phyloP scores from a whole-genome alignment of 2,329 filamentous ascomycete species.

The Ilyonectria sp. region DNA sequence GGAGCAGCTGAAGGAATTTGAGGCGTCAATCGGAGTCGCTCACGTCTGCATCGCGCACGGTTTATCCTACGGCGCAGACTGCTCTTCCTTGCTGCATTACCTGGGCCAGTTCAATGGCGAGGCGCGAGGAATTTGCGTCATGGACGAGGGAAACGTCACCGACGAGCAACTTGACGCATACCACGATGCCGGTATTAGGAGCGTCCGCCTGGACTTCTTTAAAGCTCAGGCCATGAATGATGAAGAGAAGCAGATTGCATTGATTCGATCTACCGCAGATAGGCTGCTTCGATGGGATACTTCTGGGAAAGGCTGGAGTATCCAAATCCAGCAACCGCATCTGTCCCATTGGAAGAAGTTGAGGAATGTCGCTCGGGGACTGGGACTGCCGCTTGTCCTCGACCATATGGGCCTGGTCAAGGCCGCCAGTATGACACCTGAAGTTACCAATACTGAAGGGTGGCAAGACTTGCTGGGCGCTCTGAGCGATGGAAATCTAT shows the following conservation, averaged over 20 bases:
- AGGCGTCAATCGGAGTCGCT: slow-evolving; percentile 24
- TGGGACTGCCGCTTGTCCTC: slow-evolving; percentile 17
- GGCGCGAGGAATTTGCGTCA: slow-evolving; percentile 25
- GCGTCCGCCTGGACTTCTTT: slow-evolving; percentile 27
- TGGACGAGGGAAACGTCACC: slow-evolving; percentile 25
- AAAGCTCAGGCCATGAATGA: slow-evolving; percentile 25
- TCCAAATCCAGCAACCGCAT: slow-evolving; percentile 25
- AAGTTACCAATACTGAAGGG: slow-evolving; percentile 4
- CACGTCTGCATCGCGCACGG: slow-evolving; percentile 29
- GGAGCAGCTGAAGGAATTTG: slow-evolving; percentile 20
- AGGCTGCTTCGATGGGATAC: slow-evolving; percentile 15
- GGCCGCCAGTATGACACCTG: slow-evolving; percentile 19
- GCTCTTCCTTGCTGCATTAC: slow-evolving; percentile 25
- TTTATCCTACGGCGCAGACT: slow-evolving; percentile 22
- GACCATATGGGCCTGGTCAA: slow-evolving; percentile 31
- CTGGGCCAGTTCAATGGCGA: slow-evolving; percentile 17
- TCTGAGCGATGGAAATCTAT: slow-evolving; percentile 20
- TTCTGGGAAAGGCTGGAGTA: slow-evolving; percentile 23
- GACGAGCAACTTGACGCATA: slow-evolving; percentile 19
- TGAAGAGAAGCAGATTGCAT: slow-evolving; percentile 15
- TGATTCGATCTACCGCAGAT: slow-evolving; percentile 19
- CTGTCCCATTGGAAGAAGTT: slow-evolving; percentile 21
- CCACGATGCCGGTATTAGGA: slow-evolving; percentile 22
- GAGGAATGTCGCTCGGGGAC: not conserved
- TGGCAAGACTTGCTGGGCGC: slow-evolving; percentile 22